Base-by-base conservation (phyloP, 179 eudicot species). In the Vitellaria paradoxa region DNA sequence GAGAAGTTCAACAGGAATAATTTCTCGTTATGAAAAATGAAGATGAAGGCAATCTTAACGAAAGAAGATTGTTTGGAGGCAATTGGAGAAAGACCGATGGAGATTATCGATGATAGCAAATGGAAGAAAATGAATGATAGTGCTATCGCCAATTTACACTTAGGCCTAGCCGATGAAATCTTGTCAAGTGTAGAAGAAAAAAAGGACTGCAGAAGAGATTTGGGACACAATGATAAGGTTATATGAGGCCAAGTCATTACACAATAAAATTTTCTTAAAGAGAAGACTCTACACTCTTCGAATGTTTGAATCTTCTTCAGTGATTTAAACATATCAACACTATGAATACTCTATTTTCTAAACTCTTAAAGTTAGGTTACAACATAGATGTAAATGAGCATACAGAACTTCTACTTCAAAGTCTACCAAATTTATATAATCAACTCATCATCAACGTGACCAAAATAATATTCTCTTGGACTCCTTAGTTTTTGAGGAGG, bases 241-340 rank as follows among this genome's bases (percentile, higher is more conserved):
- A 42, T 62, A 63, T 26, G 69, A 75, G 59, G 52, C 40, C 18
- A 75, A 75, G 17, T 63, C 68, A 63, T 70, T 75, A 3, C 78
- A 62, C 69, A 46, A 75, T 12, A 75, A 64, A 17, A 75, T 64
- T 0, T 75, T 75, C 60, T 65, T 75, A 21, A 75, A 63, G 52
- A 75, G 69, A 13, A 64, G 30, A 46, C 60, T 63, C 4, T 75
- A 75, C 30, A 75, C 60, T 63, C 42, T 75, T 62, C 57, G 59
- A 12, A 75, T 75, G 60, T 9, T 3, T 5, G 78, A 75, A 63
- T 75, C 78, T 40, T 49, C 70, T 9, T 46, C 60, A 3, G 57
- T 70, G 37, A 72, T n/a, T n/a, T 65, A 9, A 1, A 72, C 76
- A 55, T 49, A 56, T 23, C 47, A 55, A 72, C 21, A 72, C 9